Conservation (phyloP, 2,329 filamentous ascomycete genomes). For the Botryosphaeria dothidea region DNA sequence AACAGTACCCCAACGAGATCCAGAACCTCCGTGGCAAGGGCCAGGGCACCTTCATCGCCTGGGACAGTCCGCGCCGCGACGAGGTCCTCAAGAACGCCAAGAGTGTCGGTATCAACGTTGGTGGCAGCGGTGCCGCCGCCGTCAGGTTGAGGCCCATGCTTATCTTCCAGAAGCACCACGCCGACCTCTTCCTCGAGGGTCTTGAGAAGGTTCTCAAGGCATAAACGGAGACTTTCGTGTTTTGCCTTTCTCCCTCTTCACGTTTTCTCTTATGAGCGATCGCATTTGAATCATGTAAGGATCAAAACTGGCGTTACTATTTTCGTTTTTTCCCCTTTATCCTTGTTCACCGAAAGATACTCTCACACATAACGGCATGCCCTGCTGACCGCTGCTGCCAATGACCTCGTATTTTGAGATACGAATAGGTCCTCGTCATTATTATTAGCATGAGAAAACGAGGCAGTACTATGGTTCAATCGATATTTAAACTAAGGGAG, state of each 20-base stretch:
- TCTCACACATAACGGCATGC: neutral
- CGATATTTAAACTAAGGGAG: neutral
- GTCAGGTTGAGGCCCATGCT: slow-evolving; percentile 87
- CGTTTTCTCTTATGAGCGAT: neutral
- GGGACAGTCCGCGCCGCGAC: slow-evolving; percentile 79
- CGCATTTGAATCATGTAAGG: neutral
- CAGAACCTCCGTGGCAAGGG: slow-evolving; percentile 83
- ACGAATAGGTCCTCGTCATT: no score
- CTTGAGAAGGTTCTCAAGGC: slow-evolving; percentile 71
- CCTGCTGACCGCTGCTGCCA: neutral
- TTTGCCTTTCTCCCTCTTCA: neutral
- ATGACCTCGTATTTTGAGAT: neutral
- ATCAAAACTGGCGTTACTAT: neutral
- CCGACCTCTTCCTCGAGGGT: slow-evolving; percentile 76
- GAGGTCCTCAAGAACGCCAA: slow-evolving; percentile 79
- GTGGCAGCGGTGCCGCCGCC: slow-evolving; percentile 73
- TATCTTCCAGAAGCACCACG: slow-evolving; percentile 89
- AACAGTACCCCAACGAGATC: slow-evolving; percentile 75
- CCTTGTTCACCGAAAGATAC: neutral
- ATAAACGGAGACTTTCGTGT: slow-evolving; percentile 22
- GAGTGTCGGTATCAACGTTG: slow-evolving; percentile 80
- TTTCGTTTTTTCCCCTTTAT: neutral
- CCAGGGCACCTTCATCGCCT: slow-evolving; percentile 90
- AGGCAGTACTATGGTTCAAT: neutral
- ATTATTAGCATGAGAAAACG: neutral